phyloP scores from a whole-genome alignment of 2,329 filamentous ascomycete genomes.

The Colletotrichum salicis region DNA sequence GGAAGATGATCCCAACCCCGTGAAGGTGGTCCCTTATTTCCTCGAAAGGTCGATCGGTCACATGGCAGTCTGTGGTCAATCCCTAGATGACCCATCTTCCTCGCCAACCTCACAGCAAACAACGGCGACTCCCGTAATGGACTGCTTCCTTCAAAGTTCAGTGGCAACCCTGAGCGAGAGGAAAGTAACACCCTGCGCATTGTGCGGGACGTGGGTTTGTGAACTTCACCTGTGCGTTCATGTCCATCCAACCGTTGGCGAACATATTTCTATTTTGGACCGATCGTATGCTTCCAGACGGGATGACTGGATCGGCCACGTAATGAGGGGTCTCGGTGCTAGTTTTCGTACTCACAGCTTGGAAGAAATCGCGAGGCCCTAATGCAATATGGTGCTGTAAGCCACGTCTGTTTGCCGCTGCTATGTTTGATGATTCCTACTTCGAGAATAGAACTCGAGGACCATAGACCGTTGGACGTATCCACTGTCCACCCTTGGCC shows the following conservation, averaged over 20 bases:
- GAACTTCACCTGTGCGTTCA: background rate
- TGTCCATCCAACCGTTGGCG: background rate
- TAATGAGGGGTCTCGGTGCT: background rate
- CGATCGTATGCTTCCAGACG: background rate
- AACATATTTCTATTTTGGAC: background rate
- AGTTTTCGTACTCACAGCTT: background rate
- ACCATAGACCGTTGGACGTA: background rate
- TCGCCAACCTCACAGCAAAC: slow-evolving; percentile 1
- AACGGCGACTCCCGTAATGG: slow-evolving; percentile 9
- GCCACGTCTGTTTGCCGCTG: too few species aligned
- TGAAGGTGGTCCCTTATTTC: background rate
- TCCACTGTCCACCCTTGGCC: background rate
- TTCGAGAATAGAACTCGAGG: background rate
- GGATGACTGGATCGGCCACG: too few species aligned
- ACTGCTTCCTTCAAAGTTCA: background rate
- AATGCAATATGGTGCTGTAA: background rate
- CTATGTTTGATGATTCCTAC: too few species aligned
- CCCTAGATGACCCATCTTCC: slow-evolving; percentile 7
- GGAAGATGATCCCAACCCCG: background rate
- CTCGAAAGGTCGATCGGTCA: slow-evolving; percentile 12
- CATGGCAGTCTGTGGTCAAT: slow-evolving; percentile 2
- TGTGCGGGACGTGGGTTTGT: background rate
- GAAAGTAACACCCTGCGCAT: slow-evolving; percentile 10
- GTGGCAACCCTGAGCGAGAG: slow-evolving; percentile 16
- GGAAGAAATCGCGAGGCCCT: background rate